Evolutionary conservation across 768 basidiomycete genomes (phyloP).

Genomic region (Mycena maculata): DNA sequence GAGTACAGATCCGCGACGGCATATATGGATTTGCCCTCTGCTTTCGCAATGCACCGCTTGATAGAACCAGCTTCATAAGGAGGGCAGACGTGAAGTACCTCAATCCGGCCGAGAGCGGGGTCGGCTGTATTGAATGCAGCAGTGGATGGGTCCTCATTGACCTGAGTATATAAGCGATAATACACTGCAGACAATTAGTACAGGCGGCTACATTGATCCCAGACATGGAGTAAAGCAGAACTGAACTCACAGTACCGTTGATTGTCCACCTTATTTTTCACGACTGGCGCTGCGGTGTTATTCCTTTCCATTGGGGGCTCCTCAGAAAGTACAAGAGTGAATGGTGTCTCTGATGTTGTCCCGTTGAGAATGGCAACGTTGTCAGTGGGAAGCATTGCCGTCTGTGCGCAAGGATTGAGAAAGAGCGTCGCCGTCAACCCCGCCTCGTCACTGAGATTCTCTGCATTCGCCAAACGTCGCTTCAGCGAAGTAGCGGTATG

Average conservation of each 20-base stretch:
- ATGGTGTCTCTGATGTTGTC: too few species aligned
- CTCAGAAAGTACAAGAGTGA: too few species aligned
- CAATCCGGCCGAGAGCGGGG: slow-evolving; percentile 2
- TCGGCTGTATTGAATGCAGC: slow-evolving; percentile 1
- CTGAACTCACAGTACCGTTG: neutral
- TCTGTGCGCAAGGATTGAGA: neutral
- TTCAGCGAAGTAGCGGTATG: slow-evolving; percentile 6
- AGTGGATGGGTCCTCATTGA: neutral
- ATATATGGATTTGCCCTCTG: slow-evolving; percentile 9
- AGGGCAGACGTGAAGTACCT: neutral
- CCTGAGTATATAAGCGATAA: slow-evolving; percentile 8
- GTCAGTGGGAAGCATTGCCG: neutral
- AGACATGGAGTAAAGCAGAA: neutral
- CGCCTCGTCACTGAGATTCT: neutral
- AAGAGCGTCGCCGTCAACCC: neutral
- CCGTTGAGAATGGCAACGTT: neutral
- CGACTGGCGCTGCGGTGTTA: too few species aligned
- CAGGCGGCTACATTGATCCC: too few species aligned
- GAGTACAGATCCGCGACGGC: neutral
- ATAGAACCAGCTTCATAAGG: neutral
- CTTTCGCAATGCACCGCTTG: slow-evolving; percentile 10
- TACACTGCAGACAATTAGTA: slow-evolving; percentile 17
- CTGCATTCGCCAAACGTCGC: slow-evolving; percentile 1
- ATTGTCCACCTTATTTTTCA: neutral
- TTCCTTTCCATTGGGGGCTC: too few species aligned